These are phyloP conservation scores for Aurifilum marmelostoma DNA, from an alignment of 2,329 filamentous ascomycete genomes.

Conservation along the genomic window DNA sequence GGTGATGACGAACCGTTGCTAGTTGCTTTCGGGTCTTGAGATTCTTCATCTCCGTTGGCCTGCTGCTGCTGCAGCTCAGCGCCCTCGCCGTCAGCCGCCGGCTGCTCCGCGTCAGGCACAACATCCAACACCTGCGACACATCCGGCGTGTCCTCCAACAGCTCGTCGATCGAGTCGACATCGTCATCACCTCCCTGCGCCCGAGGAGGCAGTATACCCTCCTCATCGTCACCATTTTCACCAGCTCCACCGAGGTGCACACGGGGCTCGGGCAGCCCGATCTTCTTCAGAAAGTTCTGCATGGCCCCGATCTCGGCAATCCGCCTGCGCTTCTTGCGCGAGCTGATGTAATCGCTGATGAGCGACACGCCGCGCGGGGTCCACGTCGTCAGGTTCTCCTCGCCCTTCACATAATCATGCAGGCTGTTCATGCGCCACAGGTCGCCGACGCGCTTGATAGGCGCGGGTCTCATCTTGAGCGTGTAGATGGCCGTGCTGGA, in stretches of 20 bases:
- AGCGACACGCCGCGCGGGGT: constrained; percentile 86
- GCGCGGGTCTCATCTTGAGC: constrained; percentile 81
- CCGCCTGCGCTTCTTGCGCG: constrained; percentile 73
- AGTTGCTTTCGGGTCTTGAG: constrained; percentile 35
- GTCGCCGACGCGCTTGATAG: constrained; percentile 88
- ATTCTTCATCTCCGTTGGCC: constrained; percentile 34
- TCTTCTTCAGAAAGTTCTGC: constrained; percentile 66
- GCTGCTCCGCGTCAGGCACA: background rate
- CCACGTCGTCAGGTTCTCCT: constrained; percentile 85
- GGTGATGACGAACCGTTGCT: constrained; percentile 31
- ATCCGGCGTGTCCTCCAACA: constrained; percentile 61
- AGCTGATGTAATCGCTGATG: constrained; percentile 81
- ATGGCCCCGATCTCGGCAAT: constrained; percentile 80
- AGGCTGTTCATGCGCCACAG: constrained; percentile 96
- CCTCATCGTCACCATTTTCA: constrained; percentile 43
- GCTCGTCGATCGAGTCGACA: constrained; percentile 58
- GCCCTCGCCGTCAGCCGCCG: background rate
- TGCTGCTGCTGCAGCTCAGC: constrained; percentile 26
- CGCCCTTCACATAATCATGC: constrained; percentile 94
- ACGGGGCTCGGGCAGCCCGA: constrained; percentile 52
- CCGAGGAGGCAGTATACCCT: constrained; percentile 40
- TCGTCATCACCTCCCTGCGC: constrained; percentile 41
- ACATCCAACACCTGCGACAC: constrained; percentile 46
- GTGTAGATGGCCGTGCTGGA: constrained; percentile 87
- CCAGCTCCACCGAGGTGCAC: constrained; percentile 38